phyloP scores from a whole-genome alignment of 2,329 filamentous ascomycete genomes.

The Amylocarpus encephaloides region DNA sequence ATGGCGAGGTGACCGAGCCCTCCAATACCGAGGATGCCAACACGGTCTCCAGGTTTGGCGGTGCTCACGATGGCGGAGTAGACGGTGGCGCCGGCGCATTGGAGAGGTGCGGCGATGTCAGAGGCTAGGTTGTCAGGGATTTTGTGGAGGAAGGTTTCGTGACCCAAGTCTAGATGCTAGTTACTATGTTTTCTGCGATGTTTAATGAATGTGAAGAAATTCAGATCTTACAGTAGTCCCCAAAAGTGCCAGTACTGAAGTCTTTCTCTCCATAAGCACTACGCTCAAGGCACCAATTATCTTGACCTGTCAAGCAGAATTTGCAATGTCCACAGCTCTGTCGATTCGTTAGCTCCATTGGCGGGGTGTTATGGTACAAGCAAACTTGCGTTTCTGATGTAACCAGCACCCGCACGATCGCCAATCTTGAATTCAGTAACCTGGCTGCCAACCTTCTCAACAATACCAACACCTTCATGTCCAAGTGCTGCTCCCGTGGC shows the following conservation, averaged over 20 bases:
- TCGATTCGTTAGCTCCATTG: neutral
- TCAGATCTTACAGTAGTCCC: slow-evolving; percentile 32
- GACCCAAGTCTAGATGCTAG: slow-evolving; percentile 34
- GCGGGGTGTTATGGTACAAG: neutral
- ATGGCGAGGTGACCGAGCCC: slow-evolving; percentile 56
- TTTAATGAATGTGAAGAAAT: neutral
- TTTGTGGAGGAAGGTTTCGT: slow-evolving; percentile 34
- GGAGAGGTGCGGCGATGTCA: slow-evolving; percentile 36
- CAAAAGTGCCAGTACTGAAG: slow-evolving; percentile 43
- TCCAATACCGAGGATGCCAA: slow-evolving; percentile 45
- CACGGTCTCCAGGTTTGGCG: slow-evolving; percentile 22
- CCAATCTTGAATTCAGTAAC: slow-evolving; percentile 21
- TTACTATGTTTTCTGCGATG: no score
- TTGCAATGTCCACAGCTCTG: slow-evolving; percentile 37
- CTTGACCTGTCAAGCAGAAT: slow-evolving; percentile 37
- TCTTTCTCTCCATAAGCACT: slow-evolving; percentile 34
- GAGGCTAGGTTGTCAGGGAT: slow-evolving; percentile 34
- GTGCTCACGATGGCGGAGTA: slow-evolving; percentile 22
- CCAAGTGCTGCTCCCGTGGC: slow-evolving; percentile 28
- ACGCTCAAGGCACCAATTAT: slow-evolving; percentile 37
- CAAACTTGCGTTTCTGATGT: slow-evolving; percentile 24
- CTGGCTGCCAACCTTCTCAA: slow-evolving; percentile 22
- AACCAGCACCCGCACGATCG: slow-evolving; percentile 38
- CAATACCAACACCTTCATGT: slow-evolving; percentile 16
- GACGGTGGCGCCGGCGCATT: slow-evolving; percentile 43